Evolutionary conservation across 2,329 filamentous ascomycete species (phyloP).

Genomic region (Hypoxylon sp.): DNA sequence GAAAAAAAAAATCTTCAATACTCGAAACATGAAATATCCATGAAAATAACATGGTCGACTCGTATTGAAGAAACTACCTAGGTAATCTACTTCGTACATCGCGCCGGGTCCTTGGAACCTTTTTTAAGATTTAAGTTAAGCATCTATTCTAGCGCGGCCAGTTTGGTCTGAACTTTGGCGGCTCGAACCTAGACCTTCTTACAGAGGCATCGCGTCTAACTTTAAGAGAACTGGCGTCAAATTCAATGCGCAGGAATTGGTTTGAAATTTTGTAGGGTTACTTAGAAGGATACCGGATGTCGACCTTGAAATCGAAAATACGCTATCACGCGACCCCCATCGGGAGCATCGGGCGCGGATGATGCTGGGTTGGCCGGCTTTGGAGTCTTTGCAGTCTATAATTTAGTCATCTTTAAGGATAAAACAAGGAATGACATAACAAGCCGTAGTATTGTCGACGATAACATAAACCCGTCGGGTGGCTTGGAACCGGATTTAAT

Average conservation of each 20-base stretch:
- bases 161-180: conserved; percentile 16
- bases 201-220: not conserved
- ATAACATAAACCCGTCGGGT: conserved; percentile 23
- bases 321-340: conserved; percentile 14
- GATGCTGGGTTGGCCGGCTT: conserved; percentile 10
- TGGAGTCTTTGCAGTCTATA: conserved; percentile 17
- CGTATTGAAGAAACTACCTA: not conserved
- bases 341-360: conserved; percentile 21
- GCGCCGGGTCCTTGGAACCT: conserved; percentile 10
- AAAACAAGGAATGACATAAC: conserved; percentile 24
- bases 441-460: conserved; percentile 24
- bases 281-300: conserved; percentile 2
- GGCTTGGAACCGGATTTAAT: conserved; percentile 39
- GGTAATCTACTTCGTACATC: conserved; percentile 19
- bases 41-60: not conserved
- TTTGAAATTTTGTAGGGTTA: conserved; percentile 2
- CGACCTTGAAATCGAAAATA: conserved; percentile 9
- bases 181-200: conserved; percentile 28
- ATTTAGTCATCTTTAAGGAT: conserved; percentile 21
- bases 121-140: conserved; percentile 26
- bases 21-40: not conserved
- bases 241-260: not conserved
- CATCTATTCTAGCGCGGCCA: conserved; percentile 32
- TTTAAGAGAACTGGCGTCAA: conserved; percentile 7
- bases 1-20: not conserved